A percentile compares a stretch with the other conserved stretches of the same genome.
Conservation (phyloP, 1,284 basidiomycete genomes). For the Ceratorhiza oryzae-sativae region DNA sequence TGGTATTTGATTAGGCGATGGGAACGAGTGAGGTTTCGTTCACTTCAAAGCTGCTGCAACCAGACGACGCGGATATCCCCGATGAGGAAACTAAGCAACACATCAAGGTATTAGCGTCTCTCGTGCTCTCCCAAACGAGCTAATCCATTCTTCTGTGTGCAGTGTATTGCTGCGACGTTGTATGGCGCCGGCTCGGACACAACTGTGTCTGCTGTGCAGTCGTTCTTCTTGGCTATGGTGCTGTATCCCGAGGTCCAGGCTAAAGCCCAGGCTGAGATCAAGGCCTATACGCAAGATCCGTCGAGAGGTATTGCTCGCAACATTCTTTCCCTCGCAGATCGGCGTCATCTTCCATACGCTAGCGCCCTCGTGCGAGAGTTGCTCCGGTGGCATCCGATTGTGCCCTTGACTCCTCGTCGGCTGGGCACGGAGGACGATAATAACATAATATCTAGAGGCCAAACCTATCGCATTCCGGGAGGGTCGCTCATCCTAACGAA, state of each 20-base stretch:
- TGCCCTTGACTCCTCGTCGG: background rate
- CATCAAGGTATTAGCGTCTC: background rate
- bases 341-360: background rate
- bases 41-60: constrained; percentile 1
- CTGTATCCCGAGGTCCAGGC: background rate
- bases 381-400: constrained; percentile 10
- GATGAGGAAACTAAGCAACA: background rate
- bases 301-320: background rate
- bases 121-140: no score
- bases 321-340: background rate
- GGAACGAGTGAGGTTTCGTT: background rate
- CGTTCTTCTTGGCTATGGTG: constrained; percentile 39
- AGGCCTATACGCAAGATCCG: background rate
- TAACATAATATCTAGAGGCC: background rate
- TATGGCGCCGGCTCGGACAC: constrained; percentile 3
- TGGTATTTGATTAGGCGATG: background rate
- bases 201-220: background rate
- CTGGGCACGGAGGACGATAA: background rate
- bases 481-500: background rate
- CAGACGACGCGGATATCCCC: background rate
- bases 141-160: background rate
- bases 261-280: constrained; percentile 1
- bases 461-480: constrained; percentile 11
- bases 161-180: constrained; percentile 3
- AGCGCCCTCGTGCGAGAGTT: constrained; percentile 2